Percentiles rank a stretch among this genome's conserved stretches.
These are phyloP conservation scores for Arthroderma sp. DNA, from an alignment of 2,329 filamentous ascomycete genomes.

Conservation along the genomic window DNA sequence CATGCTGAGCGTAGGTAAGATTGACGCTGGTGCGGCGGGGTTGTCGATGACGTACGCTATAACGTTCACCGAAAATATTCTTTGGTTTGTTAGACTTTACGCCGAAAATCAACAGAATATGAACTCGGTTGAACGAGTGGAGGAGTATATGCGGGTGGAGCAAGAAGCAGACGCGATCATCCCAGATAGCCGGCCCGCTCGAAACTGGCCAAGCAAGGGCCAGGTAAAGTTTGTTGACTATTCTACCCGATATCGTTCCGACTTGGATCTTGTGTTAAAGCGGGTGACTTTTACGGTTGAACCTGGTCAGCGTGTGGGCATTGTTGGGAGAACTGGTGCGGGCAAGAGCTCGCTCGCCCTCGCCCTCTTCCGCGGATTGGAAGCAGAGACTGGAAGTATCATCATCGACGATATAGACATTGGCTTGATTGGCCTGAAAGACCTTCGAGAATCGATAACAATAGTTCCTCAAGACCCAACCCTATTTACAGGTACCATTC, in stretches of 20 bases:
- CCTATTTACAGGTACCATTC: conserved; percentile 80
- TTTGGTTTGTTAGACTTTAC: conserved; percentile 93
- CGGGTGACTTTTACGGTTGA: conserved; percentile 76
- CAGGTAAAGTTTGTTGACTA: conserved; percentile 80
- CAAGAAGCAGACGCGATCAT: conserved; percentile 75
- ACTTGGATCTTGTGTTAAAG: conserved; percentile 75
- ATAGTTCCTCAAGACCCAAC: conserved; percentile 95
- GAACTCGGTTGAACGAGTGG: conserved; percentile 96
- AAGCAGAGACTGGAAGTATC: conserved; percentile 81
- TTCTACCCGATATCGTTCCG: conserved; percentile 74
- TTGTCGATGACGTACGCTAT: conserved; percentile 92
- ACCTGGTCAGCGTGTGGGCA: conserved; percentile 82
- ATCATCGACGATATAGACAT: conserved; percentile 87
- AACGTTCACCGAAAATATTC: conserved; percentile 88
- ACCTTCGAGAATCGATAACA: conserved; percentile 84
- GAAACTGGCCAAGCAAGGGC: conserved; percentile 75
- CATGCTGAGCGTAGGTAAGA: conserved; percentile 63
- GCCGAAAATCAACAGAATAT: conserved; percentile 97
- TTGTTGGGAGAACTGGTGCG: conserved; percentile 88
- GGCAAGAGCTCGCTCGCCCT: conserved; percentile 92
- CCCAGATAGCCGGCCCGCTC: conserved; percentile 61
- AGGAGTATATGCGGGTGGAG: conserved; percentile 92
- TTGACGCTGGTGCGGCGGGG: conserved; percentile 85
- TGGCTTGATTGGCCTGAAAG: conserved; percentile 76
- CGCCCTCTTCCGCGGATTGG: conserved; percentile 83